Conservation (phyloP, 805 yeast species). For the Barnettozyma siamensis region DNA sequence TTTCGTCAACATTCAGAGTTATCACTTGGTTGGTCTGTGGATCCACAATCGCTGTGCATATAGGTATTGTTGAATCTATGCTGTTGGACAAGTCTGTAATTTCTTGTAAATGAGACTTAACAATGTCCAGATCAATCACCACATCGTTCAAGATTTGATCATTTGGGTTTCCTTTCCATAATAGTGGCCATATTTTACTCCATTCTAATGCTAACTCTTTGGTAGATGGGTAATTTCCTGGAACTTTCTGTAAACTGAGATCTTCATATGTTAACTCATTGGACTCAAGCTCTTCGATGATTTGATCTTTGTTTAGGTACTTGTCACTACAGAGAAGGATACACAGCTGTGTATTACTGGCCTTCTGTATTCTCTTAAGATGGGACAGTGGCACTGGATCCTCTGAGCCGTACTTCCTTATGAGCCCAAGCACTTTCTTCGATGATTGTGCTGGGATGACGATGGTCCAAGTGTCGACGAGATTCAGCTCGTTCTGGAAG, state of each 20-base stretch:
- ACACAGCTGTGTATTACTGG: constrained; percentile 23
- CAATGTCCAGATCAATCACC: constrained; percentile 40
- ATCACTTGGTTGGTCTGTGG: constrained; percentile 40
- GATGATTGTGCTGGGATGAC: constrained; percentile 35
- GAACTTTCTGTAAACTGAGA: constrained; percentile 36
- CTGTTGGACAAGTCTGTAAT: constrained; percentile 27
- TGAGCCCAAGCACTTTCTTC: constrained; percentile 17
- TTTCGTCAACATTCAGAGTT: constrained; percentile 30
- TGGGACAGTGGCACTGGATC: constrained; percentile 32
- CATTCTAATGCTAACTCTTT: constrained; percentile 62
- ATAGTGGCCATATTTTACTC: constrained; percentile 81
- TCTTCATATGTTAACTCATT: constrained; percentile 17
- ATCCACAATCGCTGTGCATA: constrained; percentile 60
- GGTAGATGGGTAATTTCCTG: constrained; percentile 60
- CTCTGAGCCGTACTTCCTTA: constrained; percentile 19
- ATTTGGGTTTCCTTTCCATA: constrained; percentile 91
- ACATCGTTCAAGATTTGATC: constrained; percentile 61
- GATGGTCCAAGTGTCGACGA: constrained; percentile 44
- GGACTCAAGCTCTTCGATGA: constrained; percentile 19
- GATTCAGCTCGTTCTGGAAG: constrained; percentile 20
- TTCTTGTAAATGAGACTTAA: constrained; percentile 27
- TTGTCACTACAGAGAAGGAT: constrained; percentile 41
- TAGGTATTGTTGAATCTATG: constrained; percentile 32
- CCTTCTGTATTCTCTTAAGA: constrained; percentile 51
- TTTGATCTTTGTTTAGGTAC: constrained; percentile 23